phyloP scores from a whole-genome alignment of 1,139 yeast species.

The Candida glucosophila region DNA sequence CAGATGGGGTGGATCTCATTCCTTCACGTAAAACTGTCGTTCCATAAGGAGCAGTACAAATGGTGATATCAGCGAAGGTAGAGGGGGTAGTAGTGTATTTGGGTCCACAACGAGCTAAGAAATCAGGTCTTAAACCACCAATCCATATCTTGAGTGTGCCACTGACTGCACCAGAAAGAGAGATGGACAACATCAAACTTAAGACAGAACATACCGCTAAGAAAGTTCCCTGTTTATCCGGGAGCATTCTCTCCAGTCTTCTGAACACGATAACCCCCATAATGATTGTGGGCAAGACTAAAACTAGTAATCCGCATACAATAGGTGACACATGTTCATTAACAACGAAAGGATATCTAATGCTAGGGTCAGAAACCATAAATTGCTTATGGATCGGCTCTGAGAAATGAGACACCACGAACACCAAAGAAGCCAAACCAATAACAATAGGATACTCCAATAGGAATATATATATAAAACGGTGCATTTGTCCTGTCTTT shows the following conservation, averaged over 20 bases:
- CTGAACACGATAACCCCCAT: slow-evolving; percentile 8
- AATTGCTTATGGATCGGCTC: slow-evolving; percentile 31
- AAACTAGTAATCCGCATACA: slow-evolving; percentile 16
- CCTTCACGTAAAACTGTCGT: slow-evolving; percentile 25
- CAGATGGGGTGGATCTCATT: slow-evolving; percentile 39
- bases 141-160: slow-evolving; percentile 39
- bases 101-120: slow-evolving; percentile 35
- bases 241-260: slow-evolving; percentile 1
- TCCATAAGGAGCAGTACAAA: slow-evolving; percentile 36
- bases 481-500: too few relatives aligned
- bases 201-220: slow-evolving; percentile 17
- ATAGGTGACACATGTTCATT: slow-evolving; percentile 31
- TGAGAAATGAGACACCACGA: slow-evolving; percentile 22
- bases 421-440: neutral
- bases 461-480: too few relatives aligned
- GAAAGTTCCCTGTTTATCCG: slow-evolving; percentile 4
- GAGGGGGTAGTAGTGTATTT: slow-evolving; percentile 18
- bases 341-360: slow-evolving; percentile 39
- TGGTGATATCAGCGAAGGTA: slow-evolving; percentile 25
- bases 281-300: slow-evolving; percentile 13
- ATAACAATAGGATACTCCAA: too few relatives aligned
- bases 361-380: slow-evolving; percentile 21
- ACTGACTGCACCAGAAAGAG: slow-evolving; percentile 18
- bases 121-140: slow-evolving; percentile 41
- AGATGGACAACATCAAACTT: slow-evolving; percentile 16